phyloP scores from a whole-genome alignment of 2,329 filamentous ascomycete species.

The Colletotrichum sp. region DNA sequence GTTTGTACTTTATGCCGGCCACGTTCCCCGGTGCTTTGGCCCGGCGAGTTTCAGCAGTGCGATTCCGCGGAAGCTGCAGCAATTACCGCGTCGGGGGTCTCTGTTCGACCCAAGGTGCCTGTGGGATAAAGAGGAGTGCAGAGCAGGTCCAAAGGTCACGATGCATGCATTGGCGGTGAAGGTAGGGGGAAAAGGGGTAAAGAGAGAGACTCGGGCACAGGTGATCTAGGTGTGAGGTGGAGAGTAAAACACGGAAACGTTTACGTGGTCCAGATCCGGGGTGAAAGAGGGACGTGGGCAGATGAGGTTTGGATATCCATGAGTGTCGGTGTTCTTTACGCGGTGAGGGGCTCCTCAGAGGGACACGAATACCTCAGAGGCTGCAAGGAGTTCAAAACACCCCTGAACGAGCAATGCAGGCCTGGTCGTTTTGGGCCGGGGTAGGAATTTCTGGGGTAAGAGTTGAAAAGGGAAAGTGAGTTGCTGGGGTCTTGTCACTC shows the following conservation, averaged over 20 bases:
- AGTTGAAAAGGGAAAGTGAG: background rate
- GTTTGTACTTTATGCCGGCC: background rate
- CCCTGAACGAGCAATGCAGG: background rate
- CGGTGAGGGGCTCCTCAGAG: background rate
- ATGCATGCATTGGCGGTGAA: background rate
- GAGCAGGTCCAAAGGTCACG: background rate
- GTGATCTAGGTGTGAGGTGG: background rate
- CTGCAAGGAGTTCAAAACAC: background rate
- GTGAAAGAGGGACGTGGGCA: background rate
- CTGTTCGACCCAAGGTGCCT: background rate
- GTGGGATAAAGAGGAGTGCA: background rate
- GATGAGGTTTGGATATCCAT: background rate
- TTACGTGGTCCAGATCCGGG: background rate
- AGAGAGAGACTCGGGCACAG: background rate
- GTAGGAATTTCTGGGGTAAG: background rate
- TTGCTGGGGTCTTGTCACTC: background rate
- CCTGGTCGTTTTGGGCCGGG: background rate
- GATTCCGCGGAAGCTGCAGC: background rate
- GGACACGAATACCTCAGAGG: background rate
- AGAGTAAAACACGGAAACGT: background rate
- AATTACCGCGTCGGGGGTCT: background rate
- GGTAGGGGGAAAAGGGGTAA: background rate
- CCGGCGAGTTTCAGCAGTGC: background rate
- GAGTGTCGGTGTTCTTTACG: background rate
- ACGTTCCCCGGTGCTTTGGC: conserved; percentile 7